A percentile compares a stretch with the other conserved stretches of the same genome.
These are phyloP conservation scores for Mentha longifolia DNA, from an alignment of 257 asterid genomes.

Conservation along the genomic window DNA sequence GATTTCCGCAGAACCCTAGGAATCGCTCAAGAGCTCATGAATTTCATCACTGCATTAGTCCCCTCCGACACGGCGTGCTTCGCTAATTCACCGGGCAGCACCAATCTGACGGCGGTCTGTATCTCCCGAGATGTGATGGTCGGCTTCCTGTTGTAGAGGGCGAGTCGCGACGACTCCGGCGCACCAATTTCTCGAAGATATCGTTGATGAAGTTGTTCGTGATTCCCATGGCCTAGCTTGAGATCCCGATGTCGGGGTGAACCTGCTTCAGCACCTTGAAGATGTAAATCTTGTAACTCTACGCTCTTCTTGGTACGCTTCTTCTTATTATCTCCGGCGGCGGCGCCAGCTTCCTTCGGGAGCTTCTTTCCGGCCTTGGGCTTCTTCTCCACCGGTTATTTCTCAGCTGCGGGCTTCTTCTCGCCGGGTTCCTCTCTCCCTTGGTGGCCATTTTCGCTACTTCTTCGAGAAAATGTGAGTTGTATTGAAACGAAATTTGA, in stretches of 20 bases:
- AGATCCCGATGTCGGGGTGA: too few relatives aligned
- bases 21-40: slow-evolving; percentile 50
- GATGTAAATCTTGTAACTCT: slow-evolving; percentile 72
- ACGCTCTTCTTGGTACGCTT: slow-evolving; percentile 54
- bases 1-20: background rate
- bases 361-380: slow-evolving; percentile 46
- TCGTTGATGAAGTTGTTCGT: too few relatives aligned
- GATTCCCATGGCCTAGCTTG: too few relatives aligned
- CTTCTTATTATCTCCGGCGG: slow-evolving; percentile 69
- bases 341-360: slow-evolving; percentile 40
- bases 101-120: slow-evolving; percentile 63
- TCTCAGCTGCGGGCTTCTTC: slow-evolving; percentile 41
- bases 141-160: too few relatives aligned
- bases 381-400: slow-evolving; percentile 41
- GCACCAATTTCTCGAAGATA: too few relatives aligned
- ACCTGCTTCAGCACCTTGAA: slow-evolving; percentile 17
- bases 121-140: too few relatives aligned
- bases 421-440: slow-evolving; percentile 41
- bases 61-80: slow-evolving; percentile 75
- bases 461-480: too few relatives aligned
- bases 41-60: slow-evolving; percentile 70
- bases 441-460: background rate
- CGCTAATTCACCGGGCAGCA: slow-evolving; percentile 65
- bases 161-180: too few relatives aligned
- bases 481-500: too few relatives aligned